A percentile compares a stretch with the other conserved stretches of the same genome.
These are phyloP conservation scores for Thielaviopsis ethacetica DNA, from an alignment of 2,329 filamentous ascomycete genomes.

Conservation along the genomic window DNA sequence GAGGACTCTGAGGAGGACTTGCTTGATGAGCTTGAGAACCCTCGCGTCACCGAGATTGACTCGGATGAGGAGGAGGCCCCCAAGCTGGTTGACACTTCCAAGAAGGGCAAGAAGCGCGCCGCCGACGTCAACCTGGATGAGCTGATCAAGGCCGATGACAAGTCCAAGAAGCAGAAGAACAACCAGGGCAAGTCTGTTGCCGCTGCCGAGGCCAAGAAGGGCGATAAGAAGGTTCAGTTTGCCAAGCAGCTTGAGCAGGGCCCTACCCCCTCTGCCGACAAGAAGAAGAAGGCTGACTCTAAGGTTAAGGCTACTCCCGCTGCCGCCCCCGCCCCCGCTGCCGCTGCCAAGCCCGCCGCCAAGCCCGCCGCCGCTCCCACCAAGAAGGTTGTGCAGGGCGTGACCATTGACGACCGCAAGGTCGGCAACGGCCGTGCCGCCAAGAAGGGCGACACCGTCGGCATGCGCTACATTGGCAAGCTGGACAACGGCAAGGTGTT, in stretches of 20 bases:
- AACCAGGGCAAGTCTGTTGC: slow-evolving; percentile 80
- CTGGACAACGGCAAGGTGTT: slow-evolving; percentile 88
- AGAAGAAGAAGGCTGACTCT: slow-evolving; percentile 70
- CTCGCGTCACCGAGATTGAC: slow-evolving; percentile 70
- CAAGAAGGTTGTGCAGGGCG: slow-evolving; percentile 69
- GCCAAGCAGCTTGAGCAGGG: slow-evolving; percentile 98
- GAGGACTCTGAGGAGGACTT: slow-evolving; percentile 59
- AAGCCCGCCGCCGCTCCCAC: slow-evolving; percentile 35
- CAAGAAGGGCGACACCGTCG: slow-evolving; percentile 80
- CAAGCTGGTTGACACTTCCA: slow-evolving; percentile 35
- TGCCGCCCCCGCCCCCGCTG: slow-evolving; percentile 77
- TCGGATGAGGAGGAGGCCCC: slow-evolving; percentile 61
- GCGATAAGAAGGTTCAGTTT: slow-evolving; percentile 94
- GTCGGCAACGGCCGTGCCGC: slow-evolving; percentile 65
- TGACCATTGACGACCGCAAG: slow-evolving; percentile 93
- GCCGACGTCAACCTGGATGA: slow-evolving; percentile 72
- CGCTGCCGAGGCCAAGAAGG: slow-evolving; percentile 42
- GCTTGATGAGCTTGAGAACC: slow-evolving; percentile 61
- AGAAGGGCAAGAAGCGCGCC: slow-evolving; percentile 80
- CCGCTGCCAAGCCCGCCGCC: slow-evolving; percentile 18
- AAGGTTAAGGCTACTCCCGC: slow-evolving; percentile 98
- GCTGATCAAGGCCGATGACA: slow-evolving; percentile 60
- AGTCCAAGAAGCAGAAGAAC: slow-evolving; percentile 96
- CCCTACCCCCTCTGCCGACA: slow-evolving; percentile 54
- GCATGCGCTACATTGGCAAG: slow-evolving; percentile 98